Conservation (phyloP, 164 flowering plant species). For the Macadamia tetraphylla region DNA sequence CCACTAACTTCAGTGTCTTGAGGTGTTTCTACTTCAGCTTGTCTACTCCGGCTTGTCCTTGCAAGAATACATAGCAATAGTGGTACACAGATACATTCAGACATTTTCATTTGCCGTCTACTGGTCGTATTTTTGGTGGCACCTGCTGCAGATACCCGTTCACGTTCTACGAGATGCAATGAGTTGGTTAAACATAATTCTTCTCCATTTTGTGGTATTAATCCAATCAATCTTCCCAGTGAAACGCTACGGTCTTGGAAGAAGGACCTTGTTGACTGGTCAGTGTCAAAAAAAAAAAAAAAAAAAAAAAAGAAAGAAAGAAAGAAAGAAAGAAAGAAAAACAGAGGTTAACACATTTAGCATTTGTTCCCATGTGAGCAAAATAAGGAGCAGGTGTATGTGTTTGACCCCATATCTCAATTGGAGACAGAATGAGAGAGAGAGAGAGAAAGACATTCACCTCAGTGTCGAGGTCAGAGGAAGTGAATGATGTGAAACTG, state of each 20-base stretch:
- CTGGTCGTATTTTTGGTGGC: conserved; percentile 1
- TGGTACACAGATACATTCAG: conserved; percentile 51
- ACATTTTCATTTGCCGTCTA: conserved; percentile 8
- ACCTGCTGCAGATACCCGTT: not conserved
- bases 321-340: too few relatives aligned
- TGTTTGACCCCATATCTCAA: not conserved
- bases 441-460: conserved; percentile 17
- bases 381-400: not conserved
- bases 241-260: conserved; percentile 61
- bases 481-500: conserved; percentile 60
- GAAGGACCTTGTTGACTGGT: conserved; percentile 69
- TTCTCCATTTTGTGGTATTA: conserved; percentile 33
- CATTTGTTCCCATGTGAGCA: not conserved
- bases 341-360: not conserved
- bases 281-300: not conserved
- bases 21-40: conserved; percentile 21
- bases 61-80: conserved; percentile 25
- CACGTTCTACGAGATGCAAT: conserved; percentile 6
- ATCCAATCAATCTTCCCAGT: conserved; percentile 58
- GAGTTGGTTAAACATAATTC: conserved; percentile 26
- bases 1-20: conserved; percentile 7
- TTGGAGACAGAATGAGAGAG: not conserved
- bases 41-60: conserved; percentile 22
- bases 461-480: conserved; percentile 63
- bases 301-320: too few relatives aligned